Conservation (phyloP, 2,329 filamentous ascomycete species). For the Claviceps pazoutovae region DNA sequence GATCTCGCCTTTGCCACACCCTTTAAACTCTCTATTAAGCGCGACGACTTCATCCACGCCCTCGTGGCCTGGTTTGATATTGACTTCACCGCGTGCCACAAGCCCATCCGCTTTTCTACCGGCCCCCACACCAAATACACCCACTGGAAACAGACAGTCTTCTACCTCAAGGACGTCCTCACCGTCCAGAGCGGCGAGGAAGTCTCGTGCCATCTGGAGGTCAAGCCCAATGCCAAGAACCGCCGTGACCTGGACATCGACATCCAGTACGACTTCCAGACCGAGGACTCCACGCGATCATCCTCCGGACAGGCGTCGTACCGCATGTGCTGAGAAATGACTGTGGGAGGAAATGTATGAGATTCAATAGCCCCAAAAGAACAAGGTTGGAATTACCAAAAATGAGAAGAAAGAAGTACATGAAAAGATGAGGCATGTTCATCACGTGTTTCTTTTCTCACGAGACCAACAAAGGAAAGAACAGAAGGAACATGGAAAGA, state of each 20-base stretch:
- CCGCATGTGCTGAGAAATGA: conserved; percentile 49
- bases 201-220: conserved; percentile 58
- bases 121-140: conserved; percentile 98
- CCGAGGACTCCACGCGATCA: conserved; percentile 55
- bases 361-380: neutral
- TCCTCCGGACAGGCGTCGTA: conserved; percentile 63
- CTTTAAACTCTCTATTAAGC: conserved; percentile 63
- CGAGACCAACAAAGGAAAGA: too few relatives aligned
- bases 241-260: conserved; percentile 86
- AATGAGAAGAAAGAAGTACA: neutral
- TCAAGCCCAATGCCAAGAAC: conserved; percentile 88
- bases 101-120: conserved; percentile 91
- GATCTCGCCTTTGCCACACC: conserved; percentile 75
- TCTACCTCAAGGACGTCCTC: conserved; percentile 87
- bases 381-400: neutral
- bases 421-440: too few relatives aligned
- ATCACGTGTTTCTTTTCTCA: too few relatives aligned
- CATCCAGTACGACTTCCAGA: conserved; percentile 69
- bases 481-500: too few relatives aligned
- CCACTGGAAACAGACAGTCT: conserved; percentile 99
- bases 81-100: conserved; percentile 96
- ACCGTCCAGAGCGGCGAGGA: conserved; percentile 81
- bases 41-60: conserved; percentile 91
- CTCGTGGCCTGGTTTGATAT: conserved; percentile 99
- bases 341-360: too few relatives aligned